Evolutionary conservation across 352 stramenopile species (phyloP), one percentile per base, ranked within the genome.

Genomic region (Phytophthora hybrid): DNA sequence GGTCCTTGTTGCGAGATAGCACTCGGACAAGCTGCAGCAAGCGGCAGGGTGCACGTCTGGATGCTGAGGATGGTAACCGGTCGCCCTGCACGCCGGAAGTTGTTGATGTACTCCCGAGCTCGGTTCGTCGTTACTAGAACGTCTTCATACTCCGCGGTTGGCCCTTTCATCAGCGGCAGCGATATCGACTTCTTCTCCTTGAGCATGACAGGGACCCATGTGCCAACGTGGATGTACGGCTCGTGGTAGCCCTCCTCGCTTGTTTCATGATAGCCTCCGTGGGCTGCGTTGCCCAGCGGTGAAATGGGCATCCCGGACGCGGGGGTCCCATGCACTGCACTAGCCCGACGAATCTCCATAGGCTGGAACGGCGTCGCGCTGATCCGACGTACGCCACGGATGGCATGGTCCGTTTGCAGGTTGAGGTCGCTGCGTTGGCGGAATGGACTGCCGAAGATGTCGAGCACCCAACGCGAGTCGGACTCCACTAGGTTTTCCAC

Each of bases 191-290:
- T 64, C 49, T 81, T 85, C 65, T 91, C 79, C 13, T 83, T 90
- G 6, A 83, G n/a, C 58, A 92, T 76, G 51, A 92, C 71, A 2
- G 81, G 83, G n/a, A 90, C 74, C 85, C 85, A 94, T 11, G 85
- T 94, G 16, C 85, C 88, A 21, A 94, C 90, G 58, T 94, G 85
- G 41, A 93, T 87, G 56, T 93, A 91, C 6, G 88, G 88, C 72
- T 94, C 85, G 3, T 89, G 77, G 61, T 83, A 84, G 3, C 73
- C 63, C 5, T 73, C 59, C 19, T 61, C 29, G 23, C 41, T 34
- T 3, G 32, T 41, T 18, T 78, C 55, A 6, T 59, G 32, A 41
- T 52, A 41, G 4, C 65, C 31, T 65, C 54, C 71, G 29, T 74
- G 52, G 2, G 23, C 31, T 26, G 71, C 59, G 63, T 85, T 87